phyloP scores from a whole-genome alignment of 2,329 filamentous ascomycete species.

The Penicillium occitanis region DNA sequence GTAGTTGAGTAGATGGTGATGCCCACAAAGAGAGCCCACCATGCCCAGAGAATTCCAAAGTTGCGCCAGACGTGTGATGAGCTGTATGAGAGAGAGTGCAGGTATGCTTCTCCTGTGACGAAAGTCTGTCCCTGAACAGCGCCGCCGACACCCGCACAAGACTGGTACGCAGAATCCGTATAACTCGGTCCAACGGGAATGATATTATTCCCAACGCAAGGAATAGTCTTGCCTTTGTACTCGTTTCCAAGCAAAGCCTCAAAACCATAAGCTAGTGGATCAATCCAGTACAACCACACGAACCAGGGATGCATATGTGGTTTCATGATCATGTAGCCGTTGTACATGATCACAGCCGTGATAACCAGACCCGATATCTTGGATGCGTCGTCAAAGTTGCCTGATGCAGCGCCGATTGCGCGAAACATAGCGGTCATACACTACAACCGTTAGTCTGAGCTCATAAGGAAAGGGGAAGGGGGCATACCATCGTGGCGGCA shows the following conservation, averaged over 20 bases:
- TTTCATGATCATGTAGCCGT: constrained; percentile 48
- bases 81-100: constrained; percentile 56
- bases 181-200: constrained; percentile 34
- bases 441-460: constrained; percentile 26
- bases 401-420: constrained; percentile 56
- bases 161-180: constrained; percentile 25
- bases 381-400: constrained; percentile 59
- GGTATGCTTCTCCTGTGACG: constrained; percentile 60
- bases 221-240: constrained; percentile 37
- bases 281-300: constrained; percentile 46
- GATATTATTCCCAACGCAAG: constrained; percentile 38
- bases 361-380: constrained; percentile 51
- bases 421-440: constrained; percentile 62
- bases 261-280: constrained; percentile 42
- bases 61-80: constrained; percentile 59
- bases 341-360: constrained; percentile 40
- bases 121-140: constrained; percentile 50
- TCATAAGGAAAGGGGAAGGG: constrained; percentile 17
- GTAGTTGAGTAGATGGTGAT: constrained; percentile 60
- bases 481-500: constrained; percentile 51
- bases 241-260: constrained; percentile 41
- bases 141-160: constrained; percentile 61
- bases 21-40: constrained; percentile 60
- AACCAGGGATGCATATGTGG: constrained; percentile 56
- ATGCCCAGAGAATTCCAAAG: constrained; percentile 63